phyloP scores from a whole-genome alignment of 768 basidiomycete genomes.

The Macrolepiota fuliginosa region DNA sequence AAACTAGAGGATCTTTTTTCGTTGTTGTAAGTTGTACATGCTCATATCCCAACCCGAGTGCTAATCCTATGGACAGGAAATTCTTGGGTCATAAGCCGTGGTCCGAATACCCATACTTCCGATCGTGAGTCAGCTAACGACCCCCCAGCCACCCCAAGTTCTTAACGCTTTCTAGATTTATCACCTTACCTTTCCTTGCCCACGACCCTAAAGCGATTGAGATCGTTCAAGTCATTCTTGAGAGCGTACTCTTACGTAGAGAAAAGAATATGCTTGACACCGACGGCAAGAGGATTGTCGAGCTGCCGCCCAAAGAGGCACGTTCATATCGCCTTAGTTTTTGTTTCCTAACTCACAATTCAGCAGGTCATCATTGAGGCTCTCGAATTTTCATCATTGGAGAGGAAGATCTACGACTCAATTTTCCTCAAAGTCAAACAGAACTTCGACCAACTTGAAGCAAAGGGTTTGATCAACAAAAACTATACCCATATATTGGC shows the following conservation, averaged over 20 bases:
- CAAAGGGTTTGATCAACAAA: slow-evolving; percentile 73
- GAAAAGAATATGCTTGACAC: slow-evolving; percentile 92
- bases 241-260: slow-evolving; percentile 81
- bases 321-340: neutral
- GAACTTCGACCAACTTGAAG: slow-evolving; percentile 76
- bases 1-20: slow-evolving; percentile 90
- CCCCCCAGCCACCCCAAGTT: neutral
- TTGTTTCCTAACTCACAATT: neutral
- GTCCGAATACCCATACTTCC: slow-evolving; percentile 86
- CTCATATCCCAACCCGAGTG: neutral
- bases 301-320: slow-evolving; percentile 85
- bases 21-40: slow-evolving; percentile 47
- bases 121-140: slow-evolving; percentile 54
- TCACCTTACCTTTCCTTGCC: slow-evolving; percentile 88
- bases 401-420: slow-evolving; percentile 86
- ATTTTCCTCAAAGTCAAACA: slow-evolving; percentile 78
- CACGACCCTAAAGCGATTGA: slow-evolving; percentile 92
- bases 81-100: slow-evolving; percentile 79
- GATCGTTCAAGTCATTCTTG: slow-evolving; percentile 92
- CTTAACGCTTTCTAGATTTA: slow-evolving; percentile 52
- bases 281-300: slow-evolving; percentile 85
- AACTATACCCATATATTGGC: slow-evolving; percentile 89
- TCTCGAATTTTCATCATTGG: slow-evolving; percentile 78
- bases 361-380: slow-evolving; percentile 62
- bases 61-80: slow-evolving; percentile 43